Evolutionary conservation across 192 early-diverging fungal genomes (phyloP).

Genomic region (Coemansia sp.): DNA sequence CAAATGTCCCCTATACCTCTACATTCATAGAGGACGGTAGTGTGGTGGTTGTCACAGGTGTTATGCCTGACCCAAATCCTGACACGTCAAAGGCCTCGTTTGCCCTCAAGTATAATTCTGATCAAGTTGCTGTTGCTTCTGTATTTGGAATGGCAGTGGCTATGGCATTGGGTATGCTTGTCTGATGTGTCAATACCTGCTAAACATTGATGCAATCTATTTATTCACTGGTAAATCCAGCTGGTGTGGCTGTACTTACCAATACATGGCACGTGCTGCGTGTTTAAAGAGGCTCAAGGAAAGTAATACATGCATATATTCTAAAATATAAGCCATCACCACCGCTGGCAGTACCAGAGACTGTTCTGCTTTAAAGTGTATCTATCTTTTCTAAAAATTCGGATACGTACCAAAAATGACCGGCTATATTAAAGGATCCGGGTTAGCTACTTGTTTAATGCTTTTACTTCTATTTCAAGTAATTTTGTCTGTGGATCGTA

Average conservation of each 20-base stretch:
- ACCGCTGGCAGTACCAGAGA: background rate
- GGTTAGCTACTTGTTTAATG: slow-evolving; percentile 1
- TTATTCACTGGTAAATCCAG: background rate
- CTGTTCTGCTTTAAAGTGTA: background rate
- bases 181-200: background rate
- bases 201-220: background rate
- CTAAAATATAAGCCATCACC: background rate
- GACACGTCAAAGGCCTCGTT: slow-evolving; percentile 1
- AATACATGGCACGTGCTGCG: slow-evolving; percentile 2
- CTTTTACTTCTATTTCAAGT: background rate
- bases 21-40: slow-evolving; percentile 40
- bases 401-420: background rate
- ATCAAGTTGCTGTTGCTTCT: background rate
- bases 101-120: background rate
- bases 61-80: slow-evolving; percentile 3
- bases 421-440: background rate
- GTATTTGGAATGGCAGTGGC: background rate
- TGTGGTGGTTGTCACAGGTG: slow-evolving; percentile 31
- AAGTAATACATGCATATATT: background rate
- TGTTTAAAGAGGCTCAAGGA: background rate
- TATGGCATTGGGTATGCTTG: background rate
- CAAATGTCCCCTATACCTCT: slow-evolving; percentile 26
- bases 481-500: slow-evolving; percentile 13
- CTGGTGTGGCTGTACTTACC: slow-evolving; percentile 8
- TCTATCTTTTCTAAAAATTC: slow-evolving; percentile 1